Base-by-base conservation (phyloP, 2,329 filamentous ascomycete species). In the Chalara sp. region DNA sequence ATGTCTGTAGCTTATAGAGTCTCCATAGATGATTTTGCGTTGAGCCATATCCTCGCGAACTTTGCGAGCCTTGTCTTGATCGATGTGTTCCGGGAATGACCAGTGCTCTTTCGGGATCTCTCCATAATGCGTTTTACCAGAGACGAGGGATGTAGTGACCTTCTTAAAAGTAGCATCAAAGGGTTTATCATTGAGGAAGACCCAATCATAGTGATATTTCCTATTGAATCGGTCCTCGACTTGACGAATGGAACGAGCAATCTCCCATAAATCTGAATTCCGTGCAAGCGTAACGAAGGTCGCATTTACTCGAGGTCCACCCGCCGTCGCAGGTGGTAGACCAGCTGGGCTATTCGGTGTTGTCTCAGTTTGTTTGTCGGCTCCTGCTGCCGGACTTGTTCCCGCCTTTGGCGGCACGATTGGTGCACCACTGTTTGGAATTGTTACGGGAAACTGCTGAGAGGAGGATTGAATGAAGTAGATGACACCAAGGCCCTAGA, bases 201-300 rank as follows among this genome's bases (percentile, higher is more conserved):
- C 92, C 95, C 95, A 99, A 68, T 97, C 92, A 72, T 99, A 99
- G 75, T 95, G 85, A 75, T 87, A 97, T 63, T 92, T 87, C 64
- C 84, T 83, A 75, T 99, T 99, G 82, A 99, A 99, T 65, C 93
- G 88, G 70, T 99, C 93, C 72, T 99, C 93, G 51, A 99, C 84
- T 66, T 96, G 89, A 51, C 93, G 89, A 65, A 99, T 99, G 10
- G 91, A 96, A 64, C 89, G 83, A 55, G 90, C 88, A 65, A 99
- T 96, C 47, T 99, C 93, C 93, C 93, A 99, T 31, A 97, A 74
- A 66, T 99, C 93, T 50, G 76, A 79, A 73, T 99, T 99, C 63
- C 93, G 86, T 49, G 93, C 93, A 54, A 99, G 80, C 28, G 91
- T 96, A 48, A 99, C 90, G 65, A 99, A 99, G 8, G 93, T 99